Base-by-base conservation (phyloP, 2,329 filamentous ascomycete genomes). In the Diaporthe longicolla region DNA sequence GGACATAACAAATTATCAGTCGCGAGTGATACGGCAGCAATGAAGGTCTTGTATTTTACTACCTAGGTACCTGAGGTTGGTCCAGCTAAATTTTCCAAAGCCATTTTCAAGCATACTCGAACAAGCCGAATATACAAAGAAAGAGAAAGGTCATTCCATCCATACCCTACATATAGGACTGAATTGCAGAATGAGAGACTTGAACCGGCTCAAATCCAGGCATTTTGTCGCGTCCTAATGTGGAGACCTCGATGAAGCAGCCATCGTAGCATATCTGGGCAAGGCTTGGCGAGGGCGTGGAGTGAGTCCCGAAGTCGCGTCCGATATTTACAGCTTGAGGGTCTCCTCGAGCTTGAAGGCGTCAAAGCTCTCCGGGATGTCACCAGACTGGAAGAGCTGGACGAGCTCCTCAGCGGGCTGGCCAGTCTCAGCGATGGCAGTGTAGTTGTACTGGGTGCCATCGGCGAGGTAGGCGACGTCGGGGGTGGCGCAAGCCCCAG, bases 371-470 rank as follows among this genome's bases (percentile, higher is more conserved):
- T 21, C 59, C 4, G 59, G 59, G 40, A 63, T 63, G 0, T 63
- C 58, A 2, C 59, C 59, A 4, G 59, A 4, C 59, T 48, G 19
- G 40, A 24, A 17, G 5, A 63, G 59, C 59, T 29, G 4, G 8
- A 29, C 7, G 7, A 63, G 59, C 40, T 63, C 59, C 4, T 17
- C 59, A 17, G 37, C 10, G 59, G 59, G 59, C 24, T 43, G 7
- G n/a, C n/a, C 35, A n/a, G 58, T 15, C 58, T 63, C 58, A 4
- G 6, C 58, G 24, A 63, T 32, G 58, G 58, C 58, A 40, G 58
- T 63, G 58, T 29, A 63, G 40, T 63, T 63, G 40, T 63, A 63
- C 40, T 32, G 40, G 17, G 59, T 63, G 7, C 59, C 59, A 40
- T 63, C 59, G 40, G 59, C 59, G 24, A 63, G 59, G 59, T 63